Percentiles rank a stretch among this genome's conserved stretches.
Conservation (phyloP, 805 yeast genomes). For the Metschnikowia noctiluminum region DNA sequence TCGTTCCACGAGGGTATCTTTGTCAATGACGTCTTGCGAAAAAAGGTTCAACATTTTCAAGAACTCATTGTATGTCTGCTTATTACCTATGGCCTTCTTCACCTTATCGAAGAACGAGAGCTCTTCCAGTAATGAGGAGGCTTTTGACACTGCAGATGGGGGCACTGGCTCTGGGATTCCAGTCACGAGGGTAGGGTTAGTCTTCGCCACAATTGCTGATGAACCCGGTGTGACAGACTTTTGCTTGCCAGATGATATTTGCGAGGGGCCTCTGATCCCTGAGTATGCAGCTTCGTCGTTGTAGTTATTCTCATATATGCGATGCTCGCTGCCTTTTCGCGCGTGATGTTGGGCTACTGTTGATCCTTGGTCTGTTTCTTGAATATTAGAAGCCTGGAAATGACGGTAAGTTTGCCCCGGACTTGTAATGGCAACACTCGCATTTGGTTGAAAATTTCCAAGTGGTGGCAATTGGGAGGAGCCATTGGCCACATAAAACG, state of each 20-base stretch:
- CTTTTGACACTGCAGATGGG: constrained; percentile 39
- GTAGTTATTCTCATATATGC: constrained; percentile 30
- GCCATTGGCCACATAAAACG: constrained; percentile 16
- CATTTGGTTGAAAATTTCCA: constrained; percentile 79
- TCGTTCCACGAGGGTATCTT: constrained; percentile 73
- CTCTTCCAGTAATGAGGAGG: constrained; percentile 74
- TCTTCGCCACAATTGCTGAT: constrained; percentile 26
- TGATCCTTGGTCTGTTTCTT: constrained; percentile 9
- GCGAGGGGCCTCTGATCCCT: constrained; percentile 38
- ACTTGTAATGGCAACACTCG: constrained; percentile 26
- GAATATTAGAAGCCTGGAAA: constrained; percentile 11
- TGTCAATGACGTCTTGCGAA: constrained; percentile 88
- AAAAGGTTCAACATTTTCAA: constrained; percentile 82
- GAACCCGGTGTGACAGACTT: constrained; percentile 13
- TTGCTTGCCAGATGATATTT: constrained; percentile 13
- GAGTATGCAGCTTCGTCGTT: constrained; percentile 49
- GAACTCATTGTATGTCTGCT: constrained; percentile 88
- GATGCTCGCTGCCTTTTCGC: constrained; percentile 24
- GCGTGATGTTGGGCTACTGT: constrained; percentile 1
- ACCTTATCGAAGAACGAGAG: constrained; percentile 88
- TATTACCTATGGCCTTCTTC: constrained; percentile 82
- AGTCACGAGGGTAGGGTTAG: constrained; percentile 71
- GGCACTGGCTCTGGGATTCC: constrained; percentile 83
- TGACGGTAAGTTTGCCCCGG: constrained; percentile 27
- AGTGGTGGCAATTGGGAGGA: constrained; percentile 75